Percentiles rank a stretch among this genome's conserved stretches.
phyloP scores from a whole-genome alignment of 352 stramenopile species.

The Phytophthora meadii region DNA sequence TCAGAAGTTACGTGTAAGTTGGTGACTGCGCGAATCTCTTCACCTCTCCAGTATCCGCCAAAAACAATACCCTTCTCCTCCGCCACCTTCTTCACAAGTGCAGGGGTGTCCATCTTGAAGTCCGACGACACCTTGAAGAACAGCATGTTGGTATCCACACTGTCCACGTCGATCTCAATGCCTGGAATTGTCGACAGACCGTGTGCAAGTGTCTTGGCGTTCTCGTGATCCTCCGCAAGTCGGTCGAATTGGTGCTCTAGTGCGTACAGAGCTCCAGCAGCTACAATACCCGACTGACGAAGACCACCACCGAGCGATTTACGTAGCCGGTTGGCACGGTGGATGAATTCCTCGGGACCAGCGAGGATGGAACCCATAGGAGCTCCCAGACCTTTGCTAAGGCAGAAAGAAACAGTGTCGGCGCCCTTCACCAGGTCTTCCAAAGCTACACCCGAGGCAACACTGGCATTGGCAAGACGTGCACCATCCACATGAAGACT shows the following conservation, averaged over 20 bases:
- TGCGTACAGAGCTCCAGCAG: constrained; percentile 90
- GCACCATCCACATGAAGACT: constrained; percentile 96
- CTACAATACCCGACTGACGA: constrained; percentile 94
- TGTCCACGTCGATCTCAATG: constrained; percentile 63
- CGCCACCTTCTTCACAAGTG: constrained; percentile 62
- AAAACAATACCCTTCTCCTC: constrained; percentile 73
- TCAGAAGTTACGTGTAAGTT: constrained; percentile 74
- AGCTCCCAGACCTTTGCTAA: constrained; percentile 95
- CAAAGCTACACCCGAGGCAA: constrained; percentile 73
- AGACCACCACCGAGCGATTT: constrained; percentile 98
- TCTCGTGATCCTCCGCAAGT: constrained; percentile 84
- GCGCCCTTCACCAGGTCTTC: constrained; percentile 80
- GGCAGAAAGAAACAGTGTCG: constrained; percentile 94
- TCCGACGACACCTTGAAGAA: constrained; percentile 72
- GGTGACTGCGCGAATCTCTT: constrained; percentile 74
- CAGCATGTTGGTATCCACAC: constrained; percentile 90
- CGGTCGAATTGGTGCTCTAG: constrained; percentile 88
- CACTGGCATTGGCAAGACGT: constrained; percentile 95
- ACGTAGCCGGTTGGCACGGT: constrained; percentile 89
- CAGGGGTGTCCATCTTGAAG: constrained; percentile 55
- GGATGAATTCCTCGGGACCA: constrained; percentile 88
- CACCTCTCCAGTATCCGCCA: constrained; percentile 71
- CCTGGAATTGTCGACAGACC: constrained; percentile 74
- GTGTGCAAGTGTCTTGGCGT: constrained; percentile 73
- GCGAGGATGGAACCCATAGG: constrained; percentile 94